These are phyloP conservation scores for Zalaria sp. DNA, from an alignment of 2,329 filamentous ascomycete species.

Conservation along the genomic window DNA sequence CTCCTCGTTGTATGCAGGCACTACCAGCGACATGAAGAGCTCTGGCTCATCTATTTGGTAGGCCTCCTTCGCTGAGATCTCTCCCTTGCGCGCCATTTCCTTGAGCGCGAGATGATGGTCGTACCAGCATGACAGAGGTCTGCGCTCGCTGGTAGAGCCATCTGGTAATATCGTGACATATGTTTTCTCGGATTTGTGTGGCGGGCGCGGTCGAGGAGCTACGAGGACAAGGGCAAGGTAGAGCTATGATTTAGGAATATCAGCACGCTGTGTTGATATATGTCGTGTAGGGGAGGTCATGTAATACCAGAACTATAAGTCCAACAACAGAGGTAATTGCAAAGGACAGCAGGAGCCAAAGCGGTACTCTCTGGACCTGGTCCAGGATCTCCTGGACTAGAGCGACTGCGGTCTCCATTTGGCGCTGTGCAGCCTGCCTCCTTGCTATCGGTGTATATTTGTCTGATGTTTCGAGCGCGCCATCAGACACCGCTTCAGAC, in stretches of 20 bases:
- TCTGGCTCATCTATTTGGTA: slow-evolving; percentile 59
- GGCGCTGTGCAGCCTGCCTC: too few relatives aligned
- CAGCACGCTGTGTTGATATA: neutral
- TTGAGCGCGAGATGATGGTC: slow-evolving; percentile 55
- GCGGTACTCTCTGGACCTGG: slow-evolving; percentile 9
- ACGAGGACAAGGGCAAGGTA: slow-evolving; percentile 49
- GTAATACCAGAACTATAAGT: slow-evolving; percentile 14
- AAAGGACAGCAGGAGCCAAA: slow-evolving; percentile 11
- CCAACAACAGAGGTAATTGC: slow-evolving; percentile 11
- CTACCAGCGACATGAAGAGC: slow-evolving; percentile 78
- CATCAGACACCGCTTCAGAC: too few relatives aligned
- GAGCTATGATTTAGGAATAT: slow-evolving; percentile 2
- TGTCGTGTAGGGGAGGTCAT: neutral
- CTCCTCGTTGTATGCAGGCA: slow-evolving; percentile 93
- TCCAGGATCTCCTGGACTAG: slow-evolving; percentile 8
- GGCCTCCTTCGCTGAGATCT: slow-evolving; percentile 25
- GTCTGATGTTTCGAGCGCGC: too few relatives aligned
- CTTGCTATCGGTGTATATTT: too few relatives aligned
- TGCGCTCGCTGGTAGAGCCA: slow-evolving; percentile 39
- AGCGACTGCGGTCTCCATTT: neutral
- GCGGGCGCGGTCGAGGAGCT: slow-evolving; percentile 60
- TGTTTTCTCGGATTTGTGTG: slow-evolving; percentile 65
- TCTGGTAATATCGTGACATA: slow-evolving; percentile 63
- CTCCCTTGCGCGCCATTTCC: slow-evolving; percentile 23
- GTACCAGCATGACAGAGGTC: slow-evolving; percentile 71